phyloP scores from a whole-genome alignment of 192 early-diverging fungal species.

The Lobosporangium transversale region DNA sequence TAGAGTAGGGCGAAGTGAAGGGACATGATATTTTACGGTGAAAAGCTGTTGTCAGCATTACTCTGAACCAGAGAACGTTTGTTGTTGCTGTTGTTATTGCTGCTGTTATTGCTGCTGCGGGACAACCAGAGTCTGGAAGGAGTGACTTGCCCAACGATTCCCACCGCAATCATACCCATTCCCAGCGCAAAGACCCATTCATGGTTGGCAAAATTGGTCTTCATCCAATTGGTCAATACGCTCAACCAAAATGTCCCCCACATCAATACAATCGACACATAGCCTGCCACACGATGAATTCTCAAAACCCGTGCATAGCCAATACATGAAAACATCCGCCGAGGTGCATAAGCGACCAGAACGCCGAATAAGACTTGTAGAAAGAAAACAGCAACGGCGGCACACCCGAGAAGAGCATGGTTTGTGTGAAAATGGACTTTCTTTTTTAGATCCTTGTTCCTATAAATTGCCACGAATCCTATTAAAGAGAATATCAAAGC shows the following conservation, averaged over 20 bases:
- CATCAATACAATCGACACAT: slow-evolving; percentile 32
- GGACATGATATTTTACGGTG: too few relatives aligned
- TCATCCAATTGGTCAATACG: slow-evolving; percentile 42
- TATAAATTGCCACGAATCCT: slow-evolving; percentile 33
- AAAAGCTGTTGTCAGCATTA: background rate
- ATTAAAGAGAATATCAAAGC: slow-evolving; percentile 22
- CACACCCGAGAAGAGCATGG: slow-evolving; percentile 31
- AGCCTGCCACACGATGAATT: slow-evolving; percentile 39
- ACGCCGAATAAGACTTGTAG: slow-evolving; percentile 36
- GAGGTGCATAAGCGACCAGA: slow-evolving; percentile 32
- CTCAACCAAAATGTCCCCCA: slow-evolving; percentile 36
- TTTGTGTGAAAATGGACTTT: slow-evolving; percentile 40
- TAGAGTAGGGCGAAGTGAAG: too few relatives aligned
- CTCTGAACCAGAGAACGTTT: too few relatives aligned
- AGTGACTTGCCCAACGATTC: slow-evolving; percentile 33
- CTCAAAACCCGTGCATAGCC: slow-evolving; percentile 26
- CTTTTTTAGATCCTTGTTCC: slow-evolving; percentile 25
- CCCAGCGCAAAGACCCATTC: slow-evolving; percentile 36
- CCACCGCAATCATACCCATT: slow-evolving; percentile 38
- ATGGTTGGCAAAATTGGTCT: slow-evolving; percentile 41
- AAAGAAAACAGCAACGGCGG: slow-evolving; percentile 26
- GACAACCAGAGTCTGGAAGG: slow-evolving; percentile 14
- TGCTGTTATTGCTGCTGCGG: too few relatives aligned
- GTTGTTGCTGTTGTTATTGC: too few relatives aligned
- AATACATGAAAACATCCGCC: slow-evolving; percentile 8